These are phyloP conservation scores for Wickerhamiella siamensis DNA, from an alignment of 805 yeast genomes.

Conservation along the genomic window DNA sequence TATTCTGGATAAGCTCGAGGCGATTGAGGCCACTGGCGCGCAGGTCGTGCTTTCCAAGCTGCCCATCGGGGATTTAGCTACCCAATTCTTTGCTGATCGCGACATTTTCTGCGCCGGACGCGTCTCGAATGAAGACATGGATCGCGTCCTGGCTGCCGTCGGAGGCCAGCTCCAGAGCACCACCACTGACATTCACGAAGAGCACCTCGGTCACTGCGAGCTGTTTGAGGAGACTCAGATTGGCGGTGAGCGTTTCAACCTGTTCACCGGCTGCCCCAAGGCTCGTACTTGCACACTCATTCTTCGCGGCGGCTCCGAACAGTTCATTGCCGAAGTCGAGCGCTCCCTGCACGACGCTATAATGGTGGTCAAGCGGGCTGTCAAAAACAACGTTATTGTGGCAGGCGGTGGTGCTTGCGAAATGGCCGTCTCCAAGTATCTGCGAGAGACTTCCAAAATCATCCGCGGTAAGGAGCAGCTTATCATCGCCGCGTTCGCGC, in stretches of 20 bases:
- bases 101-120: constrained; percentile 96
- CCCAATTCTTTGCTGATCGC: constrained; percentile 94
- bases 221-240: constrained; percentile 85
- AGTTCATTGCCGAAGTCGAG: constrained; percentile 94
- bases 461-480: constrained; percentile 95
- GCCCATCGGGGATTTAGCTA: constrained; percentile 98
- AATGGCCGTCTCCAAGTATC: constrained; percentile 83
- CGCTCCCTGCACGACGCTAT: constrained; percentile 96
- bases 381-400: constrained; percentile 72
- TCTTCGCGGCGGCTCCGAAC: constrained; percentile 96
- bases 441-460: constrained; percentile 73
- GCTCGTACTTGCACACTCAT: constrained; percentile 88
- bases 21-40: constrained; percentile 75
- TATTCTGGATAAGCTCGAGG: constrained; percentile 71
- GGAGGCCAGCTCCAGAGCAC: constrained; percentile 79
- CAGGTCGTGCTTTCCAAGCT: constrained; percentile 83
- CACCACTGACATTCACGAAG: constrained; percentile 44
- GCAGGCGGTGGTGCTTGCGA: constrained; percentile 99
- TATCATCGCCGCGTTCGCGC: constrained; percentile 82
- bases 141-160: constrained; percentile 81
- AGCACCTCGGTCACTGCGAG: constrained; percentile 74
- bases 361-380: constrained; percentile 93
- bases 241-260: constrained; percentile 88
- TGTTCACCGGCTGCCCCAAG: constrained; percentile 83
- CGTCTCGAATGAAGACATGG: constrained; percentile 78